Evolutionary conservation across 2,329 filamentous ascomycete genomes (phyloP), one percentile per base, ranked within the genome.

Genomic region (Beauveria sp.): DNA sequence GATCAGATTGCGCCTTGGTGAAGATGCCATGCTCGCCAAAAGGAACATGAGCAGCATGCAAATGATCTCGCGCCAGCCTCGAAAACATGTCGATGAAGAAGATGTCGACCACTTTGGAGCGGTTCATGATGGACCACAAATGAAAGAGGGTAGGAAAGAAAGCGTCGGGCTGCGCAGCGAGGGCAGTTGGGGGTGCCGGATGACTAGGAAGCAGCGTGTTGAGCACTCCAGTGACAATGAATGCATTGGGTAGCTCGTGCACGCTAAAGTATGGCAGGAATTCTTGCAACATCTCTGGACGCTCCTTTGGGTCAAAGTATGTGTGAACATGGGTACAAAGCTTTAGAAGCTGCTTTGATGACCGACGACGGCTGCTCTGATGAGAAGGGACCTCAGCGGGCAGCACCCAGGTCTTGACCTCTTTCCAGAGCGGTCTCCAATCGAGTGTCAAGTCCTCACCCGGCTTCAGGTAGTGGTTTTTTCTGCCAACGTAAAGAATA

Each of bases 101-200:
- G 62, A 90, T 84, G 73, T 99, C 95, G 64, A 95, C 89, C 3
- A 86, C 82, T 73, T 91, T 95, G 1, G 93, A 98, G 57, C 96
- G 84, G 67, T 91, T 95, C 66, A 98, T 86, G 47, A 98, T 81
- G 1, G 93, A 95, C 95, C 95, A 99, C 1, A 98, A 77, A 73
- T 99, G 95, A 79, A 99, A 99, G 68, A 96, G 88, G 0, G 93
- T 96, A 3, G 95, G 95, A 42, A 98, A 78, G 69, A 96, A 93
- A 70, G 93, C 87, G 66, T 93, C 88, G 1, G 95, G 93, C 67
- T 92, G 87, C n/a, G 96, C 85, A 67, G 92, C 85, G 38, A 81
- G 79, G 67, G 89, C 85, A 34, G 86, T 85, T 28, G 85, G 81
- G 4, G 91, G 89, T 3, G 89, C 85, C 1, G 92, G 87, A 42